These are phyloP conservation scores for Thinopyrum elongatum DNA, from an alignment of 176 grass and related monocot genomes.

Conservation along the genomic window DNA sequence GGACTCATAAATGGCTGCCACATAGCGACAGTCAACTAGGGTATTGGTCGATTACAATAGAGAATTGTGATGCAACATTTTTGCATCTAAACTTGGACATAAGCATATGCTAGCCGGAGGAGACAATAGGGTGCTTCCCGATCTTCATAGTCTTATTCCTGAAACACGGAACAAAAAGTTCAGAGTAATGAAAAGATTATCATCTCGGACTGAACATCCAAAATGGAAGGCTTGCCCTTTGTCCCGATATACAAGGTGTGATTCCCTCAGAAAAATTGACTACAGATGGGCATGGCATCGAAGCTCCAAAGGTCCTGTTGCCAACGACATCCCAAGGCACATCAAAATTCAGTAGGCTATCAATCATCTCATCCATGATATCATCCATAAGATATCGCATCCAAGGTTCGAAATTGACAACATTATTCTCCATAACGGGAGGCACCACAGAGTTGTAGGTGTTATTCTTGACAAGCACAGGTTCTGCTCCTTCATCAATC, in stretches of 20 bases:
- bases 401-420: slow-evolving; percentile 54
- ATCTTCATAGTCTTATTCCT: slow-evolving; percentile 45
- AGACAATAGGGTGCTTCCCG: slow-evolving; percentile 33
- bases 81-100: slow-evolving; percentile 37
- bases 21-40: slow-evolving; percentile 1
- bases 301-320: slow-evolving; percentile 81
- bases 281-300: slow-evolving; percentile 43
- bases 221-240: slow-evolving; percentile 7
- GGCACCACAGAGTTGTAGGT: background rate
- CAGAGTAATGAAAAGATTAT: background rate
- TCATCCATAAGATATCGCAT: slow-evolving; percentile 58
- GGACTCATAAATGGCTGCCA: slow-evolving; percentile 22
- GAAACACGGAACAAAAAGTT: slow-evolving; percentile 4
- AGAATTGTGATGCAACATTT: slow-evolving; percentile 48
- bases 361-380: slow-evolving; percentile 38
- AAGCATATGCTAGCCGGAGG: slow-evolving; percentile 31
- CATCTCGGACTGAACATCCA: background rate
- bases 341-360: slow-evolving; percentile 54
- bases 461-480: background rate
- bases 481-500: slow-evolving; percentile 33
- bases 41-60: background rate
- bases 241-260: slow-evolving; percentile 35
- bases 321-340: slow-evolving; percentile 38
- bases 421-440: slow-evolving; percentile 27
- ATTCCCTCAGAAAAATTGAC: slow-evolving; percentile 32